Base-by-base conservation (phyloP, 352 stramenopile species). In the Pythium rhizo-oryzae region DNA sequence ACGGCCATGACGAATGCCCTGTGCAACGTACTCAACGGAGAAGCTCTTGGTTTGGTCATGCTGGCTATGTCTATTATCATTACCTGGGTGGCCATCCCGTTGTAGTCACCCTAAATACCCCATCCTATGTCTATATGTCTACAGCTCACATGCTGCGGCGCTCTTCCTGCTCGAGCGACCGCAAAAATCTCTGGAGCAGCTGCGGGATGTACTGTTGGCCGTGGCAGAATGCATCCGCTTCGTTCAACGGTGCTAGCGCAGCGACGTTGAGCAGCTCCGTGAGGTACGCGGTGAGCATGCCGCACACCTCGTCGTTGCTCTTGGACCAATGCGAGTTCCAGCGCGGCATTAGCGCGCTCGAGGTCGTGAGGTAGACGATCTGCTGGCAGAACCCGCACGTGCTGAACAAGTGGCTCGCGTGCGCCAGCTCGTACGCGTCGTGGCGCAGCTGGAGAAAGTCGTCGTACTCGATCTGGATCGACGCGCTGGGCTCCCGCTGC, bases 391-490 rank as follows among this genome's bases (percentile, higher is more conserved):
- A 62, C 41, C 15, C 6, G 25, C 62, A 68, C 15, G 19, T 11
- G 7, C 47, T 25, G 2, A 56, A 12, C 18, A 62, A 39, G 41
- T 68, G 62, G 44, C 62, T 61, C 28, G 53, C 24, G 18, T 52
- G 62, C 19, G 62, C 51, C 18, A 68, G 37, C 24, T 61, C 33
- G 23, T 62, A 68, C 24, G 46, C n/a, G 43, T 68, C 52, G 24
- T 68, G 18, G 25, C 62, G 62, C 23, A 68, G 52, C 43, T 68
- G 39, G 52, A 68, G 19, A 25, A 68, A 57, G 16, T 55, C 62
- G 7, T 37, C 43, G 41, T 50, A 62, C 3, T 24, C 41, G 28
- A 57, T n/a, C 37, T 68, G 50, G 37, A 62, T 24, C 8, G 44
- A 21, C 1, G 18, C 13, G 23, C 35, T 51, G 1, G 59, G 59